Percentiles rank a stretch among this genome's conserved stretches.
Evolutionary conservation across 1,284 basidiomycete genomes (phyloP).

Genomic region (Meira miltonrushii): DNA sequence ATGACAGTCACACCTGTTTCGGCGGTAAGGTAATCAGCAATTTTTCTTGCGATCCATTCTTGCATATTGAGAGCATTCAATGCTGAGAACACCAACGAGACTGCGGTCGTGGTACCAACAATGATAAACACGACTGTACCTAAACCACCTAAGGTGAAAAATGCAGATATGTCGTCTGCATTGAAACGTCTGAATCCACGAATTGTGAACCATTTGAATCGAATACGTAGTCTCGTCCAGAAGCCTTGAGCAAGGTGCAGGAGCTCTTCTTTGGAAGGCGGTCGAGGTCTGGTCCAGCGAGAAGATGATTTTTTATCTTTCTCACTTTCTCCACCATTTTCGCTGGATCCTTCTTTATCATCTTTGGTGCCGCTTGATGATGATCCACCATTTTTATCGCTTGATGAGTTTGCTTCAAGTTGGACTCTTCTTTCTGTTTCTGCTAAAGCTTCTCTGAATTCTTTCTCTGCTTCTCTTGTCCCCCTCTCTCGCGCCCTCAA

Average conservation of each 20-base stretch:
- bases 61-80: slow-evolving; percentile 86
- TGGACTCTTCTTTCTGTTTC: slow-evolving; percentile 1
- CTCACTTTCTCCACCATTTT: neutral
- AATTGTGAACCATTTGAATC: slow-evolving; percentile 98
- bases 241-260: slow-evolving; percentile 78
- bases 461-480: neutral
- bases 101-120: slow-evolving; percentile 95
- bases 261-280: slow-evolving; percentile 60
- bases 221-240: slow-evolving; percentile 80
- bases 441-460: neutral
- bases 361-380: neutral
- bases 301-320: neutral
- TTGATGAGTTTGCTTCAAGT: slow-evolving; percentile 12
- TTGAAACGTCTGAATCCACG: slow-evolving; percentile 92
- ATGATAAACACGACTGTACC: slow-evolving; percentile 90
- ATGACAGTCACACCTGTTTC: slow-evolving; percentile 91
- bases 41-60: slow-evolving; percentile 81
- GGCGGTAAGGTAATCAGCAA: slow-evolving; percentile 87
- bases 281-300: slow-evolving; percentile 8
- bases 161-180: slow-evolving; percentile 92
- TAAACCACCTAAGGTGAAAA: slow-evolving; percentile 73
- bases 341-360: neutral
- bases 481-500: slow-evolving; percentile 24
- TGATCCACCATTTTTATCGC: neutral
- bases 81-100: slow-evolving; percentile 83